A percentile compares a stretch with the other conserved stretches of the same genome.
Evolutionary conservation across 2,329 filamentous ascomycete species (phyloP).

Genomic region (Pseudomassariella vexata): DNA sequence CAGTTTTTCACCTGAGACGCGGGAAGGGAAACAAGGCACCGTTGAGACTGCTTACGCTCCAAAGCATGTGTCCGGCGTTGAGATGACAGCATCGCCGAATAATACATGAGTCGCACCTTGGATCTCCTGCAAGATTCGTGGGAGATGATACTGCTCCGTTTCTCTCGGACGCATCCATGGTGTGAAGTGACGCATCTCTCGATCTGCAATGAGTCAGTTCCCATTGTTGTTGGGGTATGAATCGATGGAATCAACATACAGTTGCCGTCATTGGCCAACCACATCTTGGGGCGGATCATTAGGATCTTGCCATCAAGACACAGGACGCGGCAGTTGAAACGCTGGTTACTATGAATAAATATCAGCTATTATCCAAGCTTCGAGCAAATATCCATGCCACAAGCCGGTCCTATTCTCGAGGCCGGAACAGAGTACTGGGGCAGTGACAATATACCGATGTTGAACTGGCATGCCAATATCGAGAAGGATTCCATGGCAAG

Average conservation of each 20-base stretch:
- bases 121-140: slow-evolving; percentile 51
- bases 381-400: too few species aligned
- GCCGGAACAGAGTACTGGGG: too few species aligned
- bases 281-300: slow-evolving; percentile 67
- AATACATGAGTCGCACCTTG: slow-evolving; percentile 40
- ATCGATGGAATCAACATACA: too few species aligned
- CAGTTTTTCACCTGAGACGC: too few species aligned
- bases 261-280: slow-evolving; percentile 66
- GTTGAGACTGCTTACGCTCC: too few species aligned
- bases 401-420: too few species aligned
- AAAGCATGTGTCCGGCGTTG: slow-evolving; percentile 20
- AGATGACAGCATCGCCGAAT: slow-evolving; percentile 64
- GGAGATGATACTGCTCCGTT: slow-evolving; percentile 61
- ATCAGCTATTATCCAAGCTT: too few species aligned
- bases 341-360: too few species aligned
- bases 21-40: too few species aligned
- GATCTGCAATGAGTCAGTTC: too few species aligned
- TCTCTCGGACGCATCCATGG: slow-evolving; percentile 54
- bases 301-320: slow-evolving; percentile 62
- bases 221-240: too few species aligned
- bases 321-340: slow-evolving; percentile 64
- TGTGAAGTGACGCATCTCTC: slow-evolving; percentile 57
- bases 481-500: slow-evolving; percentile 60
- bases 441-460: too few species aligned
- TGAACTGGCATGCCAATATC: slow-evolving; percentile 58